Conservation (phyloP, 441 rosid genomes). For the Adansonia grandidieri region DNA sequence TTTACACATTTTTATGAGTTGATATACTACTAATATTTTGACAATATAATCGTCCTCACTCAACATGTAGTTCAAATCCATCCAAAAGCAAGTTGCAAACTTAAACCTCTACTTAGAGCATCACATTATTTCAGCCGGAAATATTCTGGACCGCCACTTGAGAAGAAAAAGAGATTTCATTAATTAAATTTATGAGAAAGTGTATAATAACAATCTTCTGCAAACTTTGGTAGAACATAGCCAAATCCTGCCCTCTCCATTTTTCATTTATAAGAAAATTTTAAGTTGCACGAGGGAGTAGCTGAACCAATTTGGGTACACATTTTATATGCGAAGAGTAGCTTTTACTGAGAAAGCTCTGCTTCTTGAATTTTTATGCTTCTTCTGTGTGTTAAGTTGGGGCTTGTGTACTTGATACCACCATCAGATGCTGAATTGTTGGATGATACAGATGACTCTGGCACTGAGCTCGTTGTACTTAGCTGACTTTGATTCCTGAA, state of each 20-base stretch:
- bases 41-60: no score
- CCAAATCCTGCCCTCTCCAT: no score
- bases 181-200: not conserved
- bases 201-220: not conserved
- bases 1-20: no score
- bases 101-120: not conserved
- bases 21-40: no score
- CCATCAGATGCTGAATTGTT: constrained; percentile 47
- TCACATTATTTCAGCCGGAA: constrained; percentile 8
- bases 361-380: constrained; percentile 42
- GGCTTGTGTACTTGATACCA: constrained; percentile 56
- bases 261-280: not conserved
- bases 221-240: no score
- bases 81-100: not conserved
- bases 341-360: constrained; percentile 40
- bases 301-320: constrained; percentile 26
- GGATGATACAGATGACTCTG: constrained; percentile 68
- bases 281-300: not conserved
- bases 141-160: not conserved
- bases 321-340: constrained; percentile 26
- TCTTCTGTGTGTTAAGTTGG: constrained; percentile 44
- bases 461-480: constrained; percentile 36
- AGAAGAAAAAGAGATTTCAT: not conserved
- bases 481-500: constrained; percentile 44
- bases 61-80: no score